A percentile compares a stretch with the other conserved stretches of the same genome.
Conservation (phyloP, 805 yeast species). For the Ogataea nitratoaversa region DNA sequence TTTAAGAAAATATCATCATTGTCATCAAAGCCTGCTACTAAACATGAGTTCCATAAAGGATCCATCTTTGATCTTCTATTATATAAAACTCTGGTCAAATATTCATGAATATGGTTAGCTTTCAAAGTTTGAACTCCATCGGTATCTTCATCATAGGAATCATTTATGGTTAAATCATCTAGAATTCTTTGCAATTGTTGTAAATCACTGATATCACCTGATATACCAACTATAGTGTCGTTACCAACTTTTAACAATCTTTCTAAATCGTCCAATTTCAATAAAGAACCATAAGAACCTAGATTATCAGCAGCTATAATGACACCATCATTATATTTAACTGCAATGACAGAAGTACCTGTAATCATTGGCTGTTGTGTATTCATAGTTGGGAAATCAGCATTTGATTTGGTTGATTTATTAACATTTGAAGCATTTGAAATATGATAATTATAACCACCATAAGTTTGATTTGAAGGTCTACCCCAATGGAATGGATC, state of each 20-base stretch:
- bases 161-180: constrained; percentile 75
- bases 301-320: constrained; percentile 93
- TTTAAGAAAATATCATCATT: constrained; percentile 69
- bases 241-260: constrained; percentile 81
- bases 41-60: constrained; percentile 91
- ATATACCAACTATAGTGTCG: constrained; percentile 84
- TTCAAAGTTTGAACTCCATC: constrained; percentile 47
- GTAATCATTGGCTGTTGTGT: constrained; percentile 95
- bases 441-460: constrained; percentile 70
- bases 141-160: constrained; percentile 58
- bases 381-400: constrained; percentile 66
- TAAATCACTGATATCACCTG: constrained; percentile 93
- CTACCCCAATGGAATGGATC: constrained; percentile 95
- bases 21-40: constrained; percentile 85
- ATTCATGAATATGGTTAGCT: constrained; percentile 88
- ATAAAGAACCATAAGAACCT: constrained; percentile 89
- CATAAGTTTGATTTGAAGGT: constrained; percentile 79
- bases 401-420: constrained; percentile 9
- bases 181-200: constrained; percentile 74
- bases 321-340: constrained; percentile 87
- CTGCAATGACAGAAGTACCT: constrained; percentile 91
- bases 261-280: constrained; percentile 80
- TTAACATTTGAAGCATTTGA: constrained; percentile 49
- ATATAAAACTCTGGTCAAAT: constrained; percentile 79
- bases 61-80: constrained; percentile 87